Evolutionary conservation across 2,329 filamentous ascomycete species (phyloP).

Genomic region (Fusarium buxicola): DNA sequence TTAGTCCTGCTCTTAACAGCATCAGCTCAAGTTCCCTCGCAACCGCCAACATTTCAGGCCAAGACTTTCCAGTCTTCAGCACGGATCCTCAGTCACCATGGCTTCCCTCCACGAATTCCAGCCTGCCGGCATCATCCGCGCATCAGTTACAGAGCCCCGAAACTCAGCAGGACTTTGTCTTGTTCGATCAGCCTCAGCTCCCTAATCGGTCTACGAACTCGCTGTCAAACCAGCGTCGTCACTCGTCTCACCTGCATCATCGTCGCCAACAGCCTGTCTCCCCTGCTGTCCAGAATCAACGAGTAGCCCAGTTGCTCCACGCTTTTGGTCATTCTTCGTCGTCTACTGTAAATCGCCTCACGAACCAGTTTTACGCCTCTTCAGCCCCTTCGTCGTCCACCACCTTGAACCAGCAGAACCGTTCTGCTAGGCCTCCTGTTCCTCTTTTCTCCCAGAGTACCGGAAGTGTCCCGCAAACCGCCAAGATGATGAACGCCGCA

Average conservation of each 20-base stretch:
- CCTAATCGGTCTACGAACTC: constrained; percentile 54
- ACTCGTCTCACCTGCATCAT: constrained; percentile 59
- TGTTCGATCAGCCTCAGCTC: constrained; percentile 69
- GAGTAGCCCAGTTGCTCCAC: constrained; percentile 70
- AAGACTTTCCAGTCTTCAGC: constrained; percentile 81
- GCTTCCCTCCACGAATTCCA: constrained; percentile 76
- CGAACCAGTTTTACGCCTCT: constrained; percentile 73
- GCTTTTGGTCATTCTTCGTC: constrained; percentile 66
- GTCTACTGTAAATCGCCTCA: constrained; percentile 68
- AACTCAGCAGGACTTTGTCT: constrained; percentile 78
- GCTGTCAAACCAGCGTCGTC: constrained; percentile 58
- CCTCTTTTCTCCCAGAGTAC: constrained; percentile 75
- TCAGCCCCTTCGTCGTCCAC: constrained; percentile 71
- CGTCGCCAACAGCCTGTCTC: constrained; percentile 55
- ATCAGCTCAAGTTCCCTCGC: constrained; percentile 67
- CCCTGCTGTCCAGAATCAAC: constrained; percentile 64
- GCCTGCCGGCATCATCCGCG: constrained; percentile 72
- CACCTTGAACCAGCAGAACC: constrained; percentile 66
- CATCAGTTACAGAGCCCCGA: constrained; percentile 65
- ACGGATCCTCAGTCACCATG: constrained; percentile 87
- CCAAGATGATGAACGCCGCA: constrained; percentile 60
- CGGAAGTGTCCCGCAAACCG: constrained; percentile 61
- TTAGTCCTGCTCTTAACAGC: constrained; percentile 68
- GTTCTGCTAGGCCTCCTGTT: constrained; percentile 72
- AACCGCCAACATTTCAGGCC: constrained; percentile 70